Percentiles rank a stretch among this genome's conserved stretches.
Conservation (phyloP, 2,329 filamentous ascomycete species). For the Hortaea werneckii region DNA sequence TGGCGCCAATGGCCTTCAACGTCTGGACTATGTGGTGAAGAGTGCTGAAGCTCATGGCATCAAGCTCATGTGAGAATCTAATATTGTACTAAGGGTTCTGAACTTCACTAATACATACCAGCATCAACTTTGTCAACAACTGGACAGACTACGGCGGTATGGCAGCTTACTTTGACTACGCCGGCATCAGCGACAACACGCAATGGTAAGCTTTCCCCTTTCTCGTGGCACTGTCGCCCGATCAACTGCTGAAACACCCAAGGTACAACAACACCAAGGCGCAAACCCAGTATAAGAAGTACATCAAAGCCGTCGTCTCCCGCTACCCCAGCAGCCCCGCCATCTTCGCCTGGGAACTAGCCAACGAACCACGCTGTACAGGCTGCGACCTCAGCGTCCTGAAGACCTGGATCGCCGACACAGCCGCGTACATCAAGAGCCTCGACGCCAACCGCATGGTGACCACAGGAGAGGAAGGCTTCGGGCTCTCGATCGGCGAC, state of each 20-base stretch:
- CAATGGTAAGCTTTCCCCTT: conserved; percentile 40
- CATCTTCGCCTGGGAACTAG: conserved; percentile 59
- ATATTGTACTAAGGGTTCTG: conserved; percentile 21
- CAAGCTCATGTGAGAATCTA: conserved; percentile 24
- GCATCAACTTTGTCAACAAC: conserved; percentile 56
- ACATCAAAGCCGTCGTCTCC: conserved; percentile 49
- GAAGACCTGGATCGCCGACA: conserved; percentile 43
- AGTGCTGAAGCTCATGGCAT: conserved; percentile 46
- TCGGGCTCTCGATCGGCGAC: conserved; percentile 16
- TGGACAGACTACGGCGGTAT: conserved; percentile 61
- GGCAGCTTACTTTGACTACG: conserved; percentile 46
- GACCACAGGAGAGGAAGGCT: conserved; percentile 43
- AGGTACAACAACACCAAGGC: conserved; percentile 32
- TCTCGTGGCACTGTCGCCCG: too few species aligned
- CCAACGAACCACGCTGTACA: conserved; percentile 54
- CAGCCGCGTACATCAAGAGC: conserved; percentile 45
- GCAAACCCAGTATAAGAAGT: conserved; percentile 45
- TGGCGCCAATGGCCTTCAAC: conserved; percentile 51
- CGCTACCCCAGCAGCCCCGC: conserved; percentile 50
- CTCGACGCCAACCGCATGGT: conserved; percentile 45
- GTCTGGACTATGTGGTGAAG: conserved; percentile 54
- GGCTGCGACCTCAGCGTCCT: conserved; percentile 31
- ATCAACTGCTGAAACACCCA: too few species aligned
- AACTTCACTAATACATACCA: conserved; percentile 26
- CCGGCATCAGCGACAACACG: conserved; percentile 40